Conservation (phyloP, 1,139 yeast genomes). For the Sugiyamaella castrensis region DNA sequence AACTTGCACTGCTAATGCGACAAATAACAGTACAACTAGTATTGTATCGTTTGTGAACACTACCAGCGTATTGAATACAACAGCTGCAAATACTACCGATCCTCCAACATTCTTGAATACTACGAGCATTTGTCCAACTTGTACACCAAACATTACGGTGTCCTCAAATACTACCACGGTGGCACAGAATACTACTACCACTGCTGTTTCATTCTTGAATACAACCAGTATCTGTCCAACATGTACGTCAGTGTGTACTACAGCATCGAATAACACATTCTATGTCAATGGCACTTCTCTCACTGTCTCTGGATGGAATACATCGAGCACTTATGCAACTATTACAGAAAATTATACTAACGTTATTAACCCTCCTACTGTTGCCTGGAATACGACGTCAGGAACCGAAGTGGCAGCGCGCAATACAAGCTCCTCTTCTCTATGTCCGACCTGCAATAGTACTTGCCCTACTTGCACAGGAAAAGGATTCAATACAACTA, state of each 20-base stretch:
- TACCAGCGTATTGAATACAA: background rate
- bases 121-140: no score
- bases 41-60: background rate
- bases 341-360: no score
- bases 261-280: no score
- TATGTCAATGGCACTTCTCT: no score
- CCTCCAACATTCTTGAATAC: background rate
- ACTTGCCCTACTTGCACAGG: constrained; percentile 7
- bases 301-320: no score
- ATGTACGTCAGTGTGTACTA: no score
- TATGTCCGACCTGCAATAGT: no score
- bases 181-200: background rate
- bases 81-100: no score
- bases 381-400: constrained; percentile 2
- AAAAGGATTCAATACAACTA: background rate
- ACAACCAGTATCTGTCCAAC: no score
- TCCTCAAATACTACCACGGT: background rate
- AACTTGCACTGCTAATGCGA: constrained; percentile 1
- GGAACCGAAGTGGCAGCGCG: constrained; percentile 4
- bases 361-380: background rate
- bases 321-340: no score
- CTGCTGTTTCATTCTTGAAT: constrained; percentile 2
- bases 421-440: constrained; percentile 5
- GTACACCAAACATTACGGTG: no score
- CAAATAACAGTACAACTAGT: background rate